phyloP scores from a whole-genome alignment of 2,329 filamentous ascomycete species.

The Claviceps lovelessii region DNA sequence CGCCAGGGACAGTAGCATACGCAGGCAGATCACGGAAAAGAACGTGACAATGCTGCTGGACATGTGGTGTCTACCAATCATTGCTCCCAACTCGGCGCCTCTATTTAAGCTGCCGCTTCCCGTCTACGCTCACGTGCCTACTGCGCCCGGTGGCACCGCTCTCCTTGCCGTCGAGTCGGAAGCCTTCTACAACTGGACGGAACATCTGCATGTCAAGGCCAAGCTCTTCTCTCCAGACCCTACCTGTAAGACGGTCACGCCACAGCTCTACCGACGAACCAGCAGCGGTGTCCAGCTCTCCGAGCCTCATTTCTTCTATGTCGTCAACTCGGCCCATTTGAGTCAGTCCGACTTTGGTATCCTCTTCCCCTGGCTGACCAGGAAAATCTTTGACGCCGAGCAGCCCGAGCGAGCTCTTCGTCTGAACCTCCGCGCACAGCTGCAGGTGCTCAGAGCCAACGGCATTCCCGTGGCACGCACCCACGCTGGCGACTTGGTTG shows the following conservation, averaged over 20 bases:
- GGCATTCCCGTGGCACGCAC: conserved; percentile 35
- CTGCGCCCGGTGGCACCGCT: conserved; percentile 39
- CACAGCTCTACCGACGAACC: conserved; percentile 27
- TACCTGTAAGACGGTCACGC: conserved; percentile 24
- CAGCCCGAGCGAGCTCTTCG: conserved; percentile 44
- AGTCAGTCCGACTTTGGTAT: conserved; percentile 75
- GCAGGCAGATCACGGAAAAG: conserved; percentile 51
- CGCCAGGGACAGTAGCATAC: conserved; percentile 37
- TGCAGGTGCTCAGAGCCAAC: conserved; percentile 41
- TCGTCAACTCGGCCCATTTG: conserved; percentile 59
- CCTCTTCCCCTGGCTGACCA: conserved; percentile 59
- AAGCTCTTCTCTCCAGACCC: conserved; percentile 47
- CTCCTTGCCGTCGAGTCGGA: conserved; percentile 61
- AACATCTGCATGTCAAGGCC: conserved; percentile 57
- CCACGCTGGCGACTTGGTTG: conserved; percentile 33
- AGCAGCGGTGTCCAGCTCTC: conserved; percentile 28
- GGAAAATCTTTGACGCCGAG: conserved; percentile 40
- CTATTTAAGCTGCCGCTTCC: conserved; percentile 64
- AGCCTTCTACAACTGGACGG: conserved; percentile 64
- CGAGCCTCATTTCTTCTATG: conserved; percentile 60
- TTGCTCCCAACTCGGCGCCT: conserved; percentile 45
- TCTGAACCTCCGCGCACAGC: conserved; percentile 42
- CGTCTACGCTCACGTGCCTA: conserved; percentile 39
- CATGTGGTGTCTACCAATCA: conserved; percentile 64
- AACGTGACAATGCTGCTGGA: conserved; percentile 60